Evolutionary conservation across 2,329 filamentous ascomycete genomes (phyloP), one percentile per base, ranked within the genome.

Genomic region (Chalaropsis ovoidea): DNA sequence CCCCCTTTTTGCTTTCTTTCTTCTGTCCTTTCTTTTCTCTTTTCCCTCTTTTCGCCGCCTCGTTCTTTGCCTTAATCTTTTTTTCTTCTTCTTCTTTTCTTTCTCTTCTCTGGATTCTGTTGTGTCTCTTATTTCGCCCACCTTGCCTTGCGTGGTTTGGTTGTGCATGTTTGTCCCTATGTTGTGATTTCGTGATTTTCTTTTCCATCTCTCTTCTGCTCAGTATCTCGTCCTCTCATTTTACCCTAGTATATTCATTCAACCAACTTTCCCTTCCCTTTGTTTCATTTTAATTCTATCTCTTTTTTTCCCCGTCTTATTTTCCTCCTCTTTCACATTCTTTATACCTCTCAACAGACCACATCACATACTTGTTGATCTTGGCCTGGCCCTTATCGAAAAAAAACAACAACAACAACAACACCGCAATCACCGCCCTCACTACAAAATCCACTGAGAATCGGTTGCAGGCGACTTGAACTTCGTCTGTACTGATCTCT

Each of bases 401-500:
- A 15, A 43, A 61, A 15, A 42, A 42, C 35, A 22, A 61, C 60
- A 61, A 11, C 39, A 43, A 52, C 47, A 52, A 10, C 47, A 52
- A n/a, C 47, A 52, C 5, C 47, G 35, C 35, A 6, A 19, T 27
- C 27, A 24, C 41, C 39, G 13, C 17, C 60, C 13, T 61, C 42
- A 61, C 60, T 17, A 39, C 42, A 39, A 13, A 31, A 35, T 2
- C 11, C 10, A 17, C 24, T 61, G 80, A 83, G 81, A 78, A 75
- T 79, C 80, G 81, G 82, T 76, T 77, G 80, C 81, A 82, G 82
- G 79, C 82, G 82, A 82, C 75, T 73, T 71, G 68, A 73, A 70
- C 71, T 73, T 82, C 81, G 82, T 85, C 82, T 85, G 82, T 79
- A 76, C 81, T 84, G 82, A 80, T 84, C 82, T 82, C 80, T 71